Base-by-base conservation (phyloP, 2,329 filamentous ascomycete genomes). In the Sporothrix brasiliensis region DNA sequence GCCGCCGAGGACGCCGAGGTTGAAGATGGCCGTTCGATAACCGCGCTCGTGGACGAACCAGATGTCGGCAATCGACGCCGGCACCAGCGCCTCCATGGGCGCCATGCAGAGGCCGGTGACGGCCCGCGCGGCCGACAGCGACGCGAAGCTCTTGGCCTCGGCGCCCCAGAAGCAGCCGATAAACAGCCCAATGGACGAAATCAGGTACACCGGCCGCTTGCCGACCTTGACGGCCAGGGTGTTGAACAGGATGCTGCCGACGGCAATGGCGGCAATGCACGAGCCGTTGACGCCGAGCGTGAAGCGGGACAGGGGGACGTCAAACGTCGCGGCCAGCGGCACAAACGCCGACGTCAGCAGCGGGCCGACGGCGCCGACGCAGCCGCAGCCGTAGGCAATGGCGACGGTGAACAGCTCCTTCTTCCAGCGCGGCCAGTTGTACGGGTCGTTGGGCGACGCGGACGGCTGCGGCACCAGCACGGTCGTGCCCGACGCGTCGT, bases 391-490 rank as follows among this genome's bases (percentile, higher is more conserved):
- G 71, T 77, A 82, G 2, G 79, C 76, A 39, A 82, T 75, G 19
- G 80, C 79, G 65, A 82, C 77, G 61, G 74, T 81, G 76, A 76
- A 81, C 73, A 76, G 73, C 68, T 77, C 74, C 73, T 77, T 77
- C 72, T 76, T 77, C 72, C 77, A 76, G 68, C 76, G 73, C 41
- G 80, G 79, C 83, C 83, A 84, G 74, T 83, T 83, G 69, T 83
- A 78, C 13, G 83, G 83, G 72, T 85, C 83, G 72, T 83, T 82
- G 9, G 81, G 81, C 19, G 81, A 82, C 60, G 80, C 78, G 10
- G 82, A 83, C 11, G 84, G 84, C 70, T 83, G 82, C 6, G 84
- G 84, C 13, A 81, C 80, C n/a, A 86, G 78, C n/a, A 83, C 79
- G 67, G 85, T 80, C 58, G 83, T 68, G 27, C 75, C 75, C 11